Evolutionary conservation across 345 rosid genomes (phyloP), one percentile per base, ranked within the genome.

Genomic region (Brassica rapa): DNA sequence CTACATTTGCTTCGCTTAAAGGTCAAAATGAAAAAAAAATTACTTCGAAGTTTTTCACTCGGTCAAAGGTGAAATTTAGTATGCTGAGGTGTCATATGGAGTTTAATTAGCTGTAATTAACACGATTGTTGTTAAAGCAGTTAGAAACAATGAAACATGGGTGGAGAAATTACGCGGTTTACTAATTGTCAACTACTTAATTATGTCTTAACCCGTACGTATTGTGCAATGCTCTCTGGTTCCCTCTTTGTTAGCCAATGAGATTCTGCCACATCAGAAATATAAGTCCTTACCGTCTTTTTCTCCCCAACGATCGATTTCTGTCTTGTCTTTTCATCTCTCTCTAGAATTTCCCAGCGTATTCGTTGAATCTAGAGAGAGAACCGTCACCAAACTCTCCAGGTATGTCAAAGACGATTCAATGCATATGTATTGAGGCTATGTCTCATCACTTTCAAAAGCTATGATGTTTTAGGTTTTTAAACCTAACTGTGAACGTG

Each of bases 341-440:
- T 60, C 51, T 51, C 53, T 33, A 43, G 33, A 27, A 57, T 49
- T 69, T 51, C 27, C 59, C 19, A 73, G 19, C 25, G 56, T 16
- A 25, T 8, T 75, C 67, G 15, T 66, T 46, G 5, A 33, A 11
- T 78, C 12, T 65, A 37, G 25, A 25, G 72, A 65, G 53, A 72
- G 66, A 39, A 37, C 16, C 49, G 49, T 73, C 27, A 8, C 35
- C 39, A 55, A 75, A 19, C 62, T 78, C 77, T 78, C 77, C 77
- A 78, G 72, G 81, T 72, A 71, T 43, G 37, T 71, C 21, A 3
- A 39, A 35, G 1, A 37, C 9, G 60, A 71, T 64, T 71, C 71
- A 15, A 43, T 49, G 15, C n/a, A 49, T 5, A 27, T 76, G 49
- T 57, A 25, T 14, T 37, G 39, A 43, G 30, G 60, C 57, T 62